Base-by-base conservation (phyloP, 2,329 filamentous ascomycete genomes). In the Trichoderma sp. region DNA sequence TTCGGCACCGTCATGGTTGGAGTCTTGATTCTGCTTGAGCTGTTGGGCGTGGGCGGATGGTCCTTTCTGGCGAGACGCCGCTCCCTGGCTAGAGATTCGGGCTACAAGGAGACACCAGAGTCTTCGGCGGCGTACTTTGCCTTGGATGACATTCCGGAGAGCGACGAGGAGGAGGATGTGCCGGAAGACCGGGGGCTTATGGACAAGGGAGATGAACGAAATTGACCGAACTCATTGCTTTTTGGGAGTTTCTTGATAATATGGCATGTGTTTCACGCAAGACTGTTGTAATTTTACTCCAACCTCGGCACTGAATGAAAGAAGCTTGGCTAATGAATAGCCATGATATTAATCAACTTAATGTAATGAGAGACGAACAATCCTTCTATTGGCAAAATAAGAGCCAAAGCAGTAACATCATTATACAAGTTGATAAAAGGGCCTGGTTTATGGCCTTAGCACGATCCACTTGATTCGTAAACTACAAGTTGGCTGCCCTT, bases 41-140 rank as follows among this genome's bases (percentile, higher is more conserved):
- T 54, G 4, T 21, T 43, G 3, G 55, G 64, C 14, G 51, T 70
- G 18, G 58, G 56, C 2, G 68, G 24, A 16, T 70, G 68, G 68
- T 39, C 65, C 10, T 59, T 30, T 5, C 11, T 68, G 28, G 68
- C 65, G 4, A 58, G 58, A 51, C 39, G 68, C 18, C 58, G 68
- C 30, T 46, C 51, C 4, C 10, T 18, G 46, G 11, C 51, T 8
- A 54, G 24, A 13, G 30, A 26, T 5, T n/a, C 24, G 16, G 21
- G 39, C 8, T 39, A 60, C 13, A 68, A 70, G 24, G 58, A 70
- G 51, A 59, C 68, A 32, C 68, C 55, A 1, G 65, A 70, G 21
- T 49, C 56, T 13, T 60, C 68, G 18, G 68, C 68, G 37, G 64
- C 68, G n/a, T 70, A 70, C 34, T 70, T 70, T 43, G 68, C 68